phyloP scores from a whole-genome alignment of 2,329 filamentous ascomycete species.

The Ophiosphaerella narmari region DNA sequence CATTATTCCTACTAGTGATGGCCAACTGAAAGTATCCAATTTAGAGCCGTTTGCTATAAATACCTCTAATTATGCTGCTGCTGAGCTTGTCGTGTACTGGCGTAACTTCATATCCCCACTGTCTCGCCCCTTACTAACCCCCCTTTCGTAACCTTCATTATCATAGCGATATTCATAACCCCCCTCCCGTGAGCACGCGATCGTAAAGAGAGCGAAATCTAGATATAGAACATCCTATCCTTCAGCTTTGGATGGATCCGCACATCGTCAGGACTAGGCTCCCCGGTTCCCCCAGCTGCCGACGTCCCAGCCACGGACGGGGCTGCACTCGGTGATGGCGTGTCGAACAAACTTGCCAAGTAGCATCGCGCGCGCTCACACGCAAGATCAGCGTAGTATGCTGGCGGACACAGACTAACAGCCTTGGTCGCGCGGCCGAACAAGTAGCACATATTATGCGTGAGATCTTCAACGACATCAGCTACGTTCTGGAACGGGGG shows the following conservation, averaged over 20 bases:
- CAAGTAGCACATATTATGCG: constrained; percentile 1
- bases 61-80: no score
- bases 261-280: constrained; percentile 9
- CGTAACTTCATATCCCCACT: no score
- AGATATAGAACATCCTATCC: constrained; percentile 25
- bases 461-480: neutral
- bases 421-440: constrained; percentile 5
- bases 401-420: constrained; percentile 13
- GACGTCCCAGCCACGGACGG: no score
- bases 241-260: constrained; percentile 16
- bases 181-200: no score
- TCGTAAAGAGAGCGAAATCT: neutral
- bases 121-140: no score
- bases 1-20: no score
- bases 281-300: neutral
- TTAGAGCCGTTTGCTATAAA: no score
- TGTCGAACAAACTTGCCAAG: constrained; percentile 9
- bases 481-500: neutral
- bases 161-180: no score
- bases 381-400: constrained; percentile 43
- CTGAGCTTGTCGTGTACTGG: no score
- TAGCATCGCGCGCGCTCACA: constrained; percentile 39
- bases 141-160: no score
- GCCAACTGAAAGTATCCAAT: no score
- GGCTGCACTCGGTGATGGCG: no score